Conservation (phyloP, 495 filamentous ascomycete species). For the Filosporella fistucella region DNA sequence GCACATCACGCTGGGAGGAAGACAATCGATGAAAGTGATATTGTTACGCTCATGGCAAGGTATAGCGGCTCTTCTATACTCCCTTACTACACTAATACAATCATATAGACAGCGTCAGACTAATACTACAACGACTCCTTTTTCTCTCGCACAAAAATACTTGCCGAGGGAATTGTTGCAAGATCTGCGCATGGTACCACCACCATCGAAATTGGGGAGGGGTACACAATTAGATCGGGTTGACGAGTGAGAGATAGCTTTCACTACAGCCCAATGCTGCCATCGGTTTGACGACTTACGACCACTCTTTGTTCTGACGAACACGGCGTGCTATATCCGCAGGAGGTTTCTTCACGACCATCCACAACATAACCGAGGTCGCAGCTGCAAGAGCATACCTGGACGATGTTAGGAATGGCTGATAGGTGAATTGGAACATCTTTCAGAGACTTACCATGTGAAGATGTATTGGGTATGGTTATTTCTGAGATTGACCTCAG, state of each 20-base stretch:
- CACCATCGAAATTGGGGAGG: constrained; percentile 33
- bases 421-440: constrained; percentile 5
- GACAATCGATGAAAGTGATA: constrained; percentile 81
- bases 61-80: constrained; percentile 31
- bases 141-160: constrained; percentile 77
- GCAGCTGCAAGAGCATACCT: constrained; percentile 88
- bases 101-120: constrained; percentile 70
- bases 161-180: constrained; percentile 80
- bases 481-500: constrained; percentile 91
- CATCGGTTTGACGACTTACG: constrained; percentile 25
- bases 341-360: constrained; percentile 82
- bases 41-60: constrained; percentile 78
- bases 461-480: constrained; percentile 98
- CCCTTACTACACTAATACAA: constrained; percentile 33
- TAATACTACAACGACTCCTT: constrained; percentile 65
- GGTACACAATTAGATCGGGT: constrained; percentile 29
- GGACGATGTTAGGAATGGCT: neutral
- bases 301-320: constrained; percentile 80
- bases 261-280: too few relatives aligned
- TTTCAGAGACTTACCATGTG: constrained; percentile 67
- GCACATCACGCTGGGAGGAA: constrained; percentile 78
- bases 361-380: constrained; percentile 91
- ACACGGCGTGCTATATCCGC: constrained; percentile 68
- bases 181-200: constrained; percentile 69
- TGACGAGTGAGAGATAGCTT: constrained; percentile 34